A percentile compares a stretch with the other conserved stretches of the same genome.
These are phyloP conservation scores for Talaromyces sp. DNA, from an alignment of 2,329 filamentous ascomycete species.

Conservation along the genomic window DNA sequence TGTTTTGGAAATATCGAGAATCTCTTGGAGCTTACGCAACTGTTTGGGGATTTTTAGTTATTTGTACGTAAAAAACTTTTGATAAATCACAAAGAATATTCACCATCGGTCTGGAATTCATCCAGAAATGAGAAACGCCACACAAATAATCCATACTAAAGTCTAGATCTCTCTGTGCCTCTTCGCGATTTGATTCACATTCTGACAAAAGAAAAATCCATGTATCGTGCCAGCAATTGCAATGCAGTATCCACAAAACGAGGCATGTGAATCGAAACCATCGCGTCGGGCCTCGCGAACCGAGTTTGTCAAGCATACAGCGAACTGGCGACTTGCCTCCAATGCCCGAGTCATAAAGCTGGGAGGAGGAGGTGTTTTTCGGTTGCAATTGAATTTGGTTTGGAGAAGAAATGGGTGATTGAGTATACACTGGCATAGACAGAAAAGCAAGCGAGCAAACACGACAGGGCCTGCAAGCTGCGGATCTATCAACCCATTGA, in stretches of 20 bases:
- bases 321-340: background rate
- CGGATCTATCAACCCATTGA: background rate
- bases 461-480: background rate
- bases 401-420: background rate
- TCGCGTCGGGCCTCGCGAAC: background rate
- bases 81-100: no score
- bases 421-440: background rate
- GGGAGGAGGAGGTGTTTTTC: background rate
- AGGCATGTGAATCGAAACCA: background rate
- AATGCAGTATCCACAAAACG: background rate
- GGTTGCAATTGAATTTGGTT: background rate
- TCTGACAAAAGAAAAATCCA: background rate
- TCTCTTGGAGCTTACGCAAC: no score
- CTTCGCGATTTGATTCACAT: background rate
- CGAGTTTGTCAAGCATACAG: background rate
- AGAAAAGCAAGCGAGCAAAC: background rate
- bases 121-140: background rate
- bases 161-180: background rate
- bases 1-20: no score
- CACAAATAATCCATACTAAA: background rate
- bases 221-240: background rate
- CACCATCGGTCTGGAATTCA: background rate
- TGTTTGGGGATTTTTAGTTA: no score
- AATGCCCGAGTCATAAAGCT: background rate
- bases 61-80: no score